These are phyloP conservation scores for Aureobasidium mangrovei DNA, from an alignment of 2,329 filamentous ascomycete genomes.

Conservation along the genomic window DNA sequence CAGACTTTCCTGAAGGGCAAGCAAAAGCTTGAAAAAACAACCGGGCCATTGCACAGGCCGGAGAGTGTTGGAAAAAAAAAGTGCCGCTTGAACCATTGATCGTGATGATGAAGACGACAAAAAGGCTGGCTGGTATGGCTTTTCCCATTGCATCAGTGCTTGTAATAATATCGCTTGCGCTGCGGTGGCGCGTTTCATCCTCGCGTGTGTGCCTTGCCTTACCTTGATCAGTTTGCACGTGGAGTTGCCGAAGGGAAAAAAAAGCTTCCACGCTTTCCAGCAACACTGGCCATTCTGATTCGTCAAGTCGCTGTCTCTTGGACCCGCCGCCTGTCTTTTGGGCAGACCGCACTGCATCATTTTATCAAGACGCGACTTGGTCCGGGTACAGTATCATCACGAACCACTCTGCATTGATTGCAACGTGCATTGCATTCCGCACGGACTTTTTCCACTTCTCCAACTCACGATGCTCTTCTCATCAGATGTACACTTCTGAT, in stretches of 20 bases:
- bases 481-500: slow-evolving; percentile 13
- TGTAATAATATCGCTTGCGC: slow-evolving; percentile 13
- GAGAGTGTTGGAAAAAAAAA: not conserved
- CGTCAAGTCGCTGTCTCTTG: slow-evolving; percentile 1
- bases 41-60: not conserved
- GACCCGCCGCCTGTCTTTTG: slow-evolving; percentile 5
- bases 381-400: slow-evolving; percentile 9
- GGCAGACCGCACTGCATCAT: slow-evolving; percentile 9
- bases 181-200: slow-evolving; percentile 13
- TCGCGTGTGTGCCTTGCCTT: slow-evolving; percentile 13
- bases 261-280: slow-evolving; percentile 11
- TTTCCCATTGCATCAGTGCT: not conserved
- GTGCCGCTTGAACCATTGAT: slow-evolving; percentile 1
- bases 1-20: not conserved
- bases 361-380: slow-evolving; percentile 3
- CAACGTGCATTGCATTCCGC: slow-evolving; percentile 13
- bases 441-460: slow-evolving; percentile 12
- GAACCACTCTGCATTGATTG: slow-evolving; percentile 15
- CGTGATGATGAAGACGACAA: not conserved
- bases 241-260: slow-evolving; percentile 7
- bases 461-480: slow-evolving; percentile 1
- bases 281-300: slow-evolving; percentile 5
- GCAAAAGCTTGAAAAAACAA: slow-evolving; percentile 6
- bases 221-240: slow-evolving; percentile 12
- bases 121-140: too few species aligned